Evolutionary conservation across 2,329 filamentous ascomycete species (phyloP), one percentile per base, ranked within the genome.

Genomic region (Cercospora nicotianae): DNA sequence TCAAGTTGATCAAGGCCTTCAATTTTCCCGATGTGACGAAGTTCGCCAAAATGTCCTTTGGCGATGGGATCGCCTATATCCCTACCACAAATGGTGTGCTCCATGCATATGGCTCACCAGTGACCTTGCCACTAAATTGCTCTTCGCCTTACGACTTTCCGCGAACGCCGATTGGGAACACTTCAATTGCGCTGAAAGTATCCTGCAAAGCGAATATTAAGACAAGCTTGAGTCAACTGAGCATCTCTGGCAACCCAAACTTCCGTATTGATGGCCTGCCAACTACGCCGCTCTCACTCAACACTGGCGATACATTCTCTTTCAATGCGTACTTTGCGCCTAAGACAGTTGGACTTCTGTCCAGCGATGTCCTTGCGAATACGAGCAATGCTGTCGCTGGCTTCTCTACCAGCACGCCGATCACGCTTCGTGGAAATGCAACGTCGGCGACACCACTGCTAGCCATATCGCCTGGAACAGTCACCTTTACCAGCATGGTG

Each of bases 311-410:
- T 8, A 26, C 20, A 13, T 67, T 67, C 60, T 57, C 60, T 5
- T 64, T 67, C 39, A 57, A 63, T n/a, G 65, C 65, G 12, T 30
- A 53, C 23, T 67, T 67, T 36, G 36, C 26, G n/a, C 65, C 65
- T 5, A 59, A 48, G 20, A 39, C 48, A 8, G 65, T 67, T 16
- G 65, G 65, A 1, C 42, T 53, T 12, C 65, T 67, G 12, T 67
- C 65, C 7, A 67, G 65, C 26, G 65, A 67, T 18, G 55, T 67
- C 0, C 12, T 59, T 16, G 39, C 53, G 23, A 59, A 58, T 9
- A 67, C 65, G 18, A 63, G 20, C 31, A 67, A 67, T 60, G 33
- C n/a, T n/a, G 65, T 36, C 5, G 53, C 65, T 12, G 65, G 65
- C 48, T 66, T 36, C 23, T 63, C 65, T 23, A 48, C 45, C n/a